Conservation (phyloP, 345 rosid species). For the Corymbia maculata region DNA sequence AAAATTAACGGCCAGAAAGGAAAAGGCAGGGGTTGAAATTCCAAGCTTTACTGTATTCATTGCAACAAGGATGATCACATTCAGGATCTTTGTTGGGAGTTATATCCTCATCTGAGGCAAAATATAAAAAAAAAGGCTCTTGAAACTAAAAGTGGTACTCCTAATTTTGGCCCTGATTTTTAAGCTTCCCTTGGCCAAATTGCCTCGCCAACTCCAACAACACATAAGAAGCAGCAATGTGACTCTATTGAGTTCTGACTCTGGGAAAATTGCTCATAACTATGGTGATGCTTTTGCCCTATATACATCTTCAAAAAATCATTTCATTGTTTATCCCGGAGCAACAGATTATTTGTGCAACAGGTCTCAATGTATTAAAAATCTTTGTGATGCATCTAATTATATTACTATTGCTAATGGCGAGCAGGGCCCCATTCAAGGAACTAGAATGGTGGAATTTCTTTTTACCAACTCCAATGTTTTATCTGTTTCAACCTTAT, state of each 20-base stretch:
- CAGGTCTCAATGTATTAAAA: accelerated
- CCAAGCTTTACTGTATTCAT: not conserved
- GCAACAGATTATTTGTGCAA: not conserved
- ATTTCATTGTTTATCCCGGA: not conserved
- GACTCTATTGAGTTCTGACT: not conserved
- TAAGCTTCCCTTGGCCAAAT: not conserved
- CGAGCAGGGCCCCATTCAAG: not conserved
- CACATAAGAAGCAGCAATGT: not conserved
- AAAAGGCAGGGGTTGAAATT: not conserved
- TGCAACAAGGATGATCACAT: not conserved
- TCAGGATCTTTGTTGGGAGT: not conserved
- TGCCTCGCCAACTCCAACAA: not conserved
- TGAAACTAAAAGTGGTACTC: not conserved
- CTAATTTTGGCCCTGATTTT: not conserved
- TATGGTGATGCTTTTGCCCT: not conserved
- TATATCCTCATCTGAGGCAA: not conserved
- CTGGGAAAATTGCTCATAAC: not conserved
- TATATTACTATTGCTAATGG: not conserved
- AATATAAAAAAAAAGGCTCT: not conserved
- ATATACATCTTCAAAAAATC: not conserved
- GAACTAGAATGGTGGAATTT: not conserved
- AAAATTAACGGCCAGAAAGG: not conserved
- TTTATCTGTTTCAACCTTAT: not conserved
- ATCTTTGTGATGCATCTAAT: not conserved
- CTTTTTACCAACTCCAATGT: not conserved